Evolutionary conservation across 2,329 filamentous ascomycete species (phyloP), one percentile per base, ranked within the genome.

Genomic region (Dactylellina drechsleri): DNA sequence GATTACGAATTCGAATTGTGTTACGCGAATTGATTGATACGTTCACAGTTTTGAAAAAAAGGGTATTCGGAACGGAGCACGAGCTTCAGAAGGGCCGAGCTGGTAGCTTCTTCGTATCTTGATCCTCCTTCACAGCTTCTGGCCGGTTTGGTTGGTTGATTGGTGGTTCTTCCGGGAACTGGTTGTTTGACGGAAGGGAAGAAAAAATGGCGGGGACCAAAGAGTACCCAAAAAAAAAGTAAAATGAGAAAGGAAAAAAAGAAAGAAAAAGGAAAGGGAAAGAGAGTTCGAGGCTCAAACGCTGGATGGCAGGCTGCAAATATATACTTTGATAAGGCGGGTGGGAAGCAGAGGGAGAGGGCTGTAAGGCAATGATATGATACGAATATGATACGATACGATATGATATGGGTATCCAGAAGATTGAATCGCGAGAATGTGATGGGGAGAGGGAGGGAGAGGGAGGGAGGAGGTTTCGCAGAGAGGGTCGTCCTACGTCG

Each of bases 401-500:
- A 47, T n/a, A n/a, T 47, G 43, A 16, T 47, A 47, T 47, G 13
- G 43, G 5, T 47, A 47, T 47, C 43, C 43, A 18, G 16, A 18
- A 5, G 43, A 47, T 47, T 47, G 13, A 36, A 47, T 47, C 43
- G 16, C 15, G 43, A 47, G 43, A 18, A 47, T 47, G 43, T 18
- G 43, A 47, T 36, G 43, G 43, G n/a, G 43, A 18, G 43, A 47
- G 43, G 1, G 43, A 47, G 43, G 16, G 43, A 45, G 10, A 45
- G 41, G 10, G 41, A 45, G 41, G 10, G n/a, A 45, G 41, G 12
- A 13, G 4, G 16, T 18, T 47, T 52, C 12, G 49, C 43, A 12
- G 58, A 40, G 12, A 18, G 23, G 56, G 67, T 62, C 49, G 68
- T 73, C 68, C 31, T 40, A 67, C 62, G 62, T 74, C 53, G 70